Evolutionary conservation across 345 rosid species (phyloP), one percentile per base, ranked within the genome.

Genomic region (Sisymbrium altissimum): DNA sequence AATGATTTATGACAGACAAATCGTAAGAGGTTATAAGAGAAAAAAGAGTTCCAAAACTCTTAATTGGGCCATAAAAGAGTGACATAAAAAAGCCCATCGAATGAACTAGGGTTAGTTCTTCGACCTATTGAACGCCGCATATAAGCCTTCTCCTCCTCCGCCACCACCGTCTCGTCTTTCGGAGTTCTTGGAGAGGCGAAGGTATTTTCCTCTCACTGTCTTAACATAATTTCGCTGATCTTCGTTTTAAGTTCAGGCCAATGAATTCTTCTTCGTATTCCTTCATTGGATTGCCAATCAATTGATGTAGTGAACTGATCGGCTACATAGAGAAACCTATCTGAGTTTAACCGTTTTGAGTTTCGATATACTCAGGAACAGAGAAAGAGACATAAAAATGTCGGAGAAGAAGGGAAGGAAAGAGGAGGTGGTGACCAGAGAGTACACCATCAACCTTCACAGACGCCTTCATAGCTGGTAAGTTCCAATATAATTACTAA

Each of bases 361-460:
- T 49, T 15, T 59, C 1, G 33, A 61, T 49, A 5, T 7, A 38
- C 1, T 4, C 41, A 71, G 60, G 11, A 35, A 44, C 9, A 53
- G 18, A 54, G 25, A 48, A 11, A 40, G 40, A 27, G 32, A 39
- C 11, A 12, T 32, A 32, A 4, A 83, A 80, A 89, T 87, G 96
- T 86, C 85, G 73, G 92, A 89, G 70, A 91, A 86, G 79, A 56
- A 77, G 61, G 91, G 88, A 39, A 84, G 91, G 72, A 83, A 89
- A 75, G 92, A 91, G 69, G 92, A 91, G 81, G 89, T 91, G 68
- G 92, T 91, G 8, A 86, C 95, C 41, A 79, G 97, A 40, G 97
- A 87, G 82, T 91, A 87, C 83, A 87, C 95, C 54, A 72, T 72
- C 54, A 72, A 72, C 53, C 76, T 72, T 17, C 76, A 72, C 54